Evolutionary conservation across 169 alveolate species (phyloP), one percentile per base, ranked within the genome.

Genomic region (Plasmodium gonderi): DNA sequence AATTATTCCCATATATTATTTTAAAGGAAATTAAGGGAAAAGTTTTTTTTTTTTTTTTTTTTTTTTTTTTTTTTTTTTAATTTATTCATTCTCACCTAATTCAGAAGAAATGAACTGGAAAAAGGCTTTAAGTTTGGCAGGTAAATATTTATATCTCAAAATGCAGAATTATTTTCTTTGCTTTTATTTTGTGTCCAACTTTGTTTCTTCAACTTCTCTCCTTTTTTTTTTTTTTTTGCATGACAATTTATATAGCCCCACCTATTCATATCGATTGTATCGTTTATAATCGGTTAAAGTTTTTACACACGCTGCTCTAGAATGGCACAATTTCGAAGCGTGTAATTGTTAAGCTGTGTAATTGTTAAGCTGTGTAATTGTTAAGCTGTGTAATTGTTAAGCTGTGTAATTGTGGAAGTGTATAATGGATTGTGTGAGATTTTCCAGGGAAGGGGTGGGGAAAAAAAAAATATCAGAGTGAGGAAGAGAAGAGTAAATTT

Each of bases 101-200:
- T 26, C 47, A 20, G 77, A 64, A 76, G 47, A 23, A 60, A 87
- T 87, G 93, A 87, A 87, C 80, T 87, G 93, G 93, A 87, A 87
- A 87, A 87, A 87, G 68, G 85, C 80, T 26, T 49, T 87, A 75
- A 87, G 90, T 54, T 87, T 87, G 68, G 93, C 93, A 76, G 93
- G 92, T 82, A 82, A 40, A 23, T 45, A 77, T 8, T 42, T 42
- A 42, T 12, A 17, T 49, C n/a, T 23, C 20, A 33, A 7, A n/a
- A 68, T 54, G 45, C 45, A 79, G 90, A 79, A 60, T 11, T 2
- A n/a, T 79, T 38, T 79, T 51, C 8, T 60, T 60, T 42, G 4
- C 9, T 42, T 42, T 42, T 42, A 42, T 42, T 9, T 42, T 42
- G 51, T 9, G 51, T 9, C 51, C 51, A 4, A 42, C 9, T 42